These are phyloP conservation scores for Schizophyllum amplum DNA, from an alignment of 1,284 basidiomycete species.

Conservation along the genomic window DNA sequence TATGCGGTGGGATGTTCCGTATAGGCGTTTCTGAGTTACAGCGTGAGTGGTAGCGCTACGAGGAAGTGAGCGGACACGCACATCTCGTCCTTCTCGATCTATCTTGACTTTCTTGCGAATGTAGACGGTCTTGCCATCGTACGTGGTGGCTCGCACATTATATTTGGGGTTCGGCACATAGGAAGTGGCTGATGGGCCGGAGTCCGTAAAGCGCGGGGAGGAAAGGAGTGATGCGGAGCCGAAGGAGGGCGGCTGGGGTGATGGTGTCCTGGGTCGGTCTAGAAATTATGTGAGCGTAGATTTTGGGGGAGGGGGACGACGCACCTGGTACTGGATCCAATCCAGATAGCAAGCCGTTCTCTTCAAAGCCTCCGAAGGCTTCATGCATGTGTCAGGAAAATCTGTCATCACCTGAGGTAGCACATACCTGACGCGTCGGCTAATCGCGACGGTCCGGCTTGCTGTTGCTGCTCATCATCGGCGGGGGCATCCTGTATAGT, in stretches of 20 bases:
- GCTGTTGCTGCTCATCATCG: not conserved
- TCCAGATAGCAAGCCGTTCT: not conserved
- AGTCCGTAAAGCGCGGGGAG: not conserved
- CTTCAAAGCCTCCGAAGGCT: not conserved
- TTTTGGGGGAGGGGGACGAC: not conserved
- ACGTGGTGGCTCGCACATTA: constrained; percentile 40
- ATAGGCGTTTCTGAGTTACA: constrained; percentile 15
- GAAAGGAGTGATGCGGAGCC: not conserved
- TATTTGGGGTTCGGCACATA: constrained; percentile 3
- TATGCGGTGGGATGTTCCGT: constrained; percentile 19
- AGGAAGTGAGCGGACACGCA: too few species aligned
- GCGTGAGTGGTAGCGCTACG: too few species aligned
- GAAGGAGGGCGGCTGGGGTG: not conserved
- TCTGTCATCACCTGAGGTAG: too few species aligned
- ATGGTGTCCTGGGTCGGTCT: too few species aligned
- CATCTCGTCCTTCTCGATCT: constrained; percentile 10
- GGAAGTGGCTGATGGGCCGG: not conserved
- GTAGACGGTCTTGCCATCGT: constrained; percentile 44
- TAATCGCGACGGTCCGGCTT: not conserved
- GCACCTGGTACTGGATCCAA: not conserved
- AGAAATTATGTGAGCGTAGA: too few species aligned
- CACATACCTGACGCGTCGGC: not conserved
- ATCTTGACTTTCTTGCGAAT: constrained; percentile 35
- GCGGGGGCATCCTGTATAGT: not conserved
- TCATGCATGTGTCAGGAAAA: too few species aligned